Percentiles rank a stretch among this genome's conserved stretches.
Conservation (phyloP, 345 rosid genomes). For the Citrus trifoliata region DNA sequence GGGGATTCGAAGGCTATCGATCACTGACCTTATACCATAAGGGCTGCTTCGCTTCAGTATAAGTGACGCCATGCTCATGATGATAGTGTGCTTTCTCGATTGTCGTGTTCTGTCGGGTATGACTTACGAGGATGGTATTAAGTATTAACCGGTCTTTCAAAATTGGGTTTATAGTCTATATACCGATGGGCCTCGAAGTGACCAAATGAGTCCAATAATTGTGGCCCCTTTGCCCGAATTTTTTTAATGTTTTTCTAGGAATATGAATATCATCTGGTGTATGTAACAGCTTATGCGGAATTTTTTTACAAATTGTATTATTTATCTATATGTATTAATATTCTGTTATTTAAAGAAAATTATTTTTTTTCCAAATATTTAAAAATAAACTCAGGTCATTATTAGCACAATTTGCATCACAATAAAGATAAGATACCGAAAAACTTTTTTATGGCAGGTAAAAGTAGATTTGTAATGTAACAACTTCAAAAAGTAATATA, state of each 20-base stretch:
- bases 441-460: too few relatives aligned
- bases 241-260: neutral
- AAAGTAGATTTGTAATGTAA: too few relatives aligned
- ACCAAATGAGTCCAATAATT: neutral
- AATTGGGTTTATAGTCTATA: neutral
- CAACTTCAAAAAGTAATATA: too few relatives aligned
- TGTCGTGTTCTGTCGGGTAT: neutral
- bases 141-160: too few relatives aligned
- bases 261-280: too few relatives aligned
- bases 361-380: too few relatives aligned
- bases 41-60: slow-evolving; percentile 42
- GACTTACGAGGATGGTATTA: neutral
- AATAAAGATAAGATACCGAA: too few relatives aligned
- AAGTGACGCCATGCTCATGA: slow-evolving; percentile 42
- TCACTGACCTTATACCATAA: slow-evolving; percentile 29
- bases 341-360: too few relatives aligned
- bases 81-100: neutral
- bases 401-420: too few relatives aligned
- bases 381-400: neutral
- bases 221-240: neutral
- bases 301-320: too few relatives aligned
- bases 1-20: slow-evolving; percentile 26
- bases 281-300: too few relatives aligned
- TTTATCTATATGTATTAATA: too few relatives aligned
- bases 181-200: neutral